Evolutionary conservation across 2,329 filamentous ascomycete genomes (phyloP).

Genomic region (Cercospora brassicicola): DNA sequence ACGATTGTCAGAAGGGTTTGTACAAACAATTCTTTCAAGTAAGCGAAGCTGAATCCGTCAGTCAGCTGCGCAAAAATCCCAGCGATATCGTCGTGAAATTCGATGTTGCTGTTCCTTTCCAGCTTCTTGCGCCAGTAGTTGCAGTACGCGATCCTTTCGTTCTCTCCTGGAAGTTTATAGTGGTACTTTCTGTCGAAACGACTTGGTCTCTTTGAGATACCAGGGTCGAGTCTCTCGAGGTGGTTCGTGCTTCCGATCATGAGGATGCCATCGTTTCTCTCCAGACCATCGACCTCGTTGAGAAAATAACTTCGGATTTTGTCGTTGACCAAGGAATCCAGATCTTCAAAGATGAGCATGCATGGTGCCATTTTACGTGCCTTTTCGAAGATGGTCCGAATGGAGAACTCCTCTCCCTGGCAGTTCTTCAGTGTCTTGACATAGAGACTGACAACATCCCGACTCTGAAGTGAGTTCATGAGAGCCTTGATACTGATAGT

Average conservation of each 20-base stretch:
- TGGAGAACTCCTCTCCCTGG: slow-evolving; percentile 43
- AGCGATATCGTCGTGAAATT: slow-evolving; percentile 40
- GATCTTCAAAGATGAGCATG: slow-evolving; percentile 69
- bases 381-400: slow-evolving; percentile 57
- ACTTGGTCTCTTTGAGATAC: slow-evolving; percentile 62
- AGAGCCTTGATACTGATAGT: slow-evolving; percentile 47
- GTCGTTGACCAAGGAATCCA: slow-evolving; percentile 65
- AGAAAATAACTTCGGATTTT: slow-evolving; percentile 66
- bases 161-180: slow-evolving; percentile 53
- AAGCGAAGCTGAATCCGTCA: slow-evolving; percentile 64
- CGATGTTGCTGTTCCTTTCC: slow-evolving; percentile 55
- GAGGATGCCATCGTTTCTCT: slow-evolving; percentile 68
- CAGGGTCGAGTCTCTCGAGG: slow-evolving; percentile 65
- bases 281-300: slow-evolving; percentile 69
- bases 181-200: slow-evolving; percentile 67
- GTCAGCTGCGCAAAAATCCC: slow-evolving; percentile 60
- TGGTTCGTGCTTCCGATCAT: slow-evolving; percentile 51
- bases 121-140: slow-evolving; percentile 64
- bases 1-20: slow-evolving; percentile 59
- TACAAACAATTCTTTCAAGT: slow-evolving; percentile 68
- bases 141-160: slow-evolving; percentile 61
- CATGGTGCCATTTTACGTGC: slow-evolving; percentile 65
- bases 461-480: slow-evolving; percentile 44
- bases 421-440: slow-evolving; percentile 44
- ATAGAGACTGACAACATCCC: slow-evolving; percentile 43